A percentile compares a stretch with the other conserved stretches of the same genome.
These are phyloP conservation scores for Seiridium unicorne DNA, from an alignment of 2,329 filamentous ascomycete genomes.

Conservation along the genomic window DNA sequence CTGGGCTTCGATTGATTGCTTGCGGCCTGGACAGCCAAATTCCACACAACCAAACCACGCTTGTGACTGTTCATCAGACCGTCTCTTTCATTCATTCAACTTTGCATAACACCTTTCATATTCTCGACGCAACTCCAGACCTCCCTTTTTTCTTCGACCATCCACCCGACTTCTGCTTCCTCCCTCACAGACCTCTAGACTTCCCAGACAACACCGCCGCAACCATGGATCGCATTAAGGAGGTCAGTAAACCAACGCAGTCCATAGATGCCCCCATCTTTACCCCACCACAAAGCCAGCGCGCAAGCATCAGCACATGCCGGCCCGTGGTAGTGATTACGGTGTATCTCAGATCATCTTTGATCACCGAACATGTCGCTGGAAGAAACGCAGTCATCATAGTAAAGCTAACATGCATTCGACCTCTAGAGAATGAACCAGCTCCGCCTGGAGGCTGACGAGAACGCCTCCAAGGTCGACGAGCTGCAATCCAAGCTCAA, in stretches of 20 bases:
- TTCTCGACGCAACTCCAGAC: background rate
- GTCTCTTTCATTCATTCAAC: slow-evolving; percentile 7
- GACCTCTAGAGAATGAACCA: slow-evolving; percentile 80
- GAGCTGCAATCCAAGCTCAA: slow-evolving; percentile 89
- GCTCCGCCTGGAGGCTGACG: slow-evolving; percentile 92
- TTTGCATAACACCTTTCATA: slow-evolving; percentile 6
- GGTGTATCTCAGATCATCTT: background rate
- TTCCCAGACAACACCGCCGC: slow-evolving; percentile 18
- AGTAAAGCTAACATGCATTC: slow-evolving; percentile 7
- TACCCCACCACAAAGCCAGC: slow-evolving; percentile 28
- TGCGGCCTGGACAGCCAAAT: slow-evolving; percentile 3
- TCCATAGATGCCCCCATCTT: slow-evolving; percentile 17
- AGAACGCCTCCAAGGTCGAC: slow-evolving; percentile 76
- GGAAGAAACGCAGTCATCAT: background rate
- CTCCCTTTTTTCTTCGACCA: background rate
- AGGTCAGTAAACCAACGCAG: slow-evolving; percentile 57
- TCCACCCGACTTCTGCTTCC: background rate
- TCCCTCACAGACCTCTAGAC: slow-evolving; percentile 16
- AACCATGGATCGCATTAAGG: slow-evolving; percentile 86
- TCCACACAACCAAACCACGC: slow-evolving; percentile 1
- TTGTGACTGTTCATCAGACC: slow-evolving; percentile 5
- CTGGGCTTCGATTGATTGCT: slow-evolving; percentile 1
- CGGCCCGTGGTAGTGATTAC: background rate
- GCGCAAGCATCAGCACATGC: slow-evolving; percentile 17
- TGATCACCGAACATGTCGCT: background rate